phyloP scores from a whole-genome alignment of 495 filamentous ascomycete species.

The Oidiodendron maius region DNA sequence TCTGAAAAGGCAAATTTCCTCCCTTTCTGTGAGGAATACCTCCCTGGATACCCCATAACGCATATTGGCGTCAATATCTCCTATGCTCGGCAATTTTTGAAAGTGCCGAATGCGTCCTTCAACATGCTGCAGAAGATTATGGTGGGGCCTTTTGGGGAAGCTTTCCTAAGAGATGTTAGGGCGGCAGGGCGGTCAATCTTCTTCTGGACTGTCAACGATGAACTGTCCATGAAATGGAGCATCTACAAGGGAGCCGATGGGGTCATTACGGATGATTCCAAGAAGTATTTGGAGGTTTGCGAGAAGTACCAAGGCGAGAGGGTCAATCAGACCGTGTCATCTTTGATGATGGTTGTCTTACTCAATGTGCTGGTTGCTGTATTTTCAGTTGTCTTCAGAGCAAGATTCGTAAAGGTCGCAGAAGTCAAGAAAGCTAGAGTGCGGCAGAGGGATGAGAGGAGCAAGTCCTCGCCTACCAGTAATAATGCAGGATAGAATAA shows the following conservation, averaged over 20 bases:
- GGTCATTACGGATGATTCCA: constrained; percentile 51
- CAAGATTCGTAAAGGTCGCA: too few species aligned
- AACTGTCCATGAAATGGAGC: constrained; percentile 67
- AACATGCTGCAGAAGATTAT: constrained; percentile 66
- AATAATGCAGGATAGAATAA: too few species aligned
- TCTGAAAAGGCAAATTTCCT: constrained; percentile 51
- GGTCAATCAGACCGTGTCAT: background rate
- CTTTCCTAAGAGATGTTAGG: constrained; percentile 57
- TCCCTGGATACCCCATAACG: constrained; percentile 61
- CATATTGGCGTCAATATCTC: constrained; percentile 67
- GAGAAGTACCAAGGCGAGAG: constrained; percentile 19
- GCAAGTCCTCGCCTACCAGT: too few species aligned
- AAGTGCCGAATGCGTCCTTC: constrained; percentile 57
- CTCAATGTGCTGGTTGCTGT: constrained; percentile 13
- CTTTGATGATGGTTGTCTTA: background rate
- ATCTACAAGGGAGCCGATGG: constrained; percentile 43
- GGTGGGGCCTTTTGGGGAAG: constrained; percentile 53
- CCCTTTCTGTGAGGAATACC: constrained; percentile 47
- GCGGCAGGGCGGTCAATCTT: constrained; percentile 52
- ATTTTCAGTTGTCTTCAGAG: too few species aligned
- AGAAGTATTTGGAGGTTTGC: constrained; percentile 40
- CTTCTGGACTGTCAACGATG: constrained; percentile 82
- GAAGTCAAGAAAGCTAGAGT: too few species aligned
- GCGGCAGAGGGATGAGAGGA: too few species aligned
- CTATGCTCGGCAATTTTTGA: constrained; percentile 66